A percentile compares a stretch with the other conserved stretches of the same genome.
phyloP scores from a whole-genome alignment of 1,139 yeast genomes.

The Candida labiduridarum region DNA sequence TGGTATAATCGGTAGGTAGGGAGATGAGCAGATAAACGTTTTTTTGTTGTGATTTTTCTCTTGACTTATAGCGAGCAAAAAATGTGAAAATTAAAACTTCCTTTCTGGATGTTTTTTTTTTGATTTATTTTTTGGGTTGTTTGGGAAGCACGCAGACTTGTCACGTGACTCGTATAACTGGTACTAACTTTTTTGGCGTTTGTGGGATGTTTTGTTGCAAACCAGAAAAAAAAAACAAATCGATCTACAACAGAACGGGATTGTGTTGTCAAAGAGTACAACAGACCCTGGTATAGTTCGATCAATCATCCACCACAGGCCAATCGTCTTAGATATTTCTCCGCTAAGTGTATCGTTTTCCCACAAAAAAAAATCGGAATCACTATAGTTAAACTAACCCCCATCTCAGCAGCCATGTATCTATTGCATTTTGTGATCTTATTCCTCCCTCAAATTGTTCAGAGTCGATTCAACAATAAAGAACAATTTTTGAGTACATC shows the following conservation, averaged over 20 bases:
- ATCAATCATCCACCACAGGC: not conserved
- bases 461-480: not conserved
- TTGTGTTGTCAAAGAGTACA: not conserved
- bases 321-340: not conserved
- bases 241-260: not conserved
- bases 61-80: conserved; percentile 1
- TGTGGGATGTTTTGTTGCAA: not conserved
- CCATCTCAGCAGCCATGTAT: not conserved
- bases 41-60: conserved; percentile 3
- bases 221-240: not conserved
- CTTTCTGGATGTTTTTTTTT: not conserved
- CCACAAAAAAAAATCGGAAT: not conserved
- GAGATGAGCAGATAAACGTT: conserved; percentile 4
- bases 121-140: not conserved
- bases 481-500: not conserved
- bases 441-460: conserved; percentile 1
- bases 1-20: not conserved
- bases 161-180: not conserved
- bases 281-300: not conserved
- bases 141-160: too few relatives aligned
- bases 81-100: conserved; percentile 1
- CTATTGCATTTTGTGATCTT: not conserved
- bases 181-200: not conserved
- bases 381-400: not conserved
- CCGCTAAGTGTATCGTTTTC: not conserved